A percentile compares a stretch with the other conserved stretches of the same genome.
These are phyloP conservation scores for Astragalus glycyphyllos DNA, from an alignment of 306 rosid genomes.

Conservation along the genomic window DNA sequence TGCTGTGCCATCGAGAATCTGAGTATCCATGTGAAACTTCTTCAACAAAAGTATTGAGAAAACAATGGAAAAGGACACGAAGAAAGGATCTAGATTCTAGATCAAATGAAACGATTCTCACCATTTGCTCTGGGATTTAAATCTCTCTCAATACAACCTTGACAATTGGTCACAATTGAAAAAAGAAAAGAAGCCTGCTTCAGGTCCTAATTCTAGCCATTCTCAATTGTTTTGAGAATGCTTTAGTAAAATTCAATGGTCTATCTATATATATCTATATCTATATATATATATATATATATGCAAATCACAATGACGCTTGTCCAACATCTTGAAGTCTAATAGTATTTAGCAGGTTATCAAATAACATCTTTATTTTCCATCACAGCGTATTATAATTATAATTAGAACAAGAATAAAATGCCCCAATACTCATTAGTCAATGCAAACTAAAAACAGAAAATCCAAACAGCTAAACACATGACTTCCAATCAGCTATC, in stretches of 20 bases:
- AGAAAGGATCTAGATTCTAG: neutral
- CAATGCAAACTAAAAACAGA: neutral
- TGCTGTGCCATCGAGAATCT: conserved; percentile 5
- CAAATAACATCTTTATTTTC: neutral
- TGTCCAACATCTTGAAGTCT: neutral
- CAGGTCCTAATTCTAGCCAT: neutral
- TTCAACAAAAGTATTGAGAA: neutral
- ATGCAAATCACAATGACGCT: neutral
- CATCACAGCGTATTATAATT: neutral
- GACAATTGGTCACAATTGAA: neutral
- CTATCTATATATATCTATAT: neutral
- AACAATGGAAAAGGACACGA: conserved; percentile 19
- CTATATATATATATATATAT: neutral
- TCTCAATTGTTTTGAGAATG: neutral
- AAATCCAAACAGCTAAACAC: neutral
- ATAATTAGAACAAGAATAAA: conserved; percentile 5
- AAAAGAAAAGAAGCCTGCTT: neutral
- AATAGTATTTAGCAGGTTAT: neutral
- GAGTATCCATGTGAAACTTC: conserved; percentile 8
- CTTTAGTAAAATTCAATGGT: neutral
- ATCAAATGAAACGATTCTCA: neutral
- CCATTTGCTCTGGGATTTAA: neutral
- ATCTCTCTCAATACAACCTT: neutral
- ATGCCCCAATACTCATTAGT: neutral
- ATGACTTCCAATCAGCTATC: neutral